Evolutionary conservation across 2,329 filamentous ascomycete genomes (phyloP).

Genomic region (Emergomyces africanus): DNA sequence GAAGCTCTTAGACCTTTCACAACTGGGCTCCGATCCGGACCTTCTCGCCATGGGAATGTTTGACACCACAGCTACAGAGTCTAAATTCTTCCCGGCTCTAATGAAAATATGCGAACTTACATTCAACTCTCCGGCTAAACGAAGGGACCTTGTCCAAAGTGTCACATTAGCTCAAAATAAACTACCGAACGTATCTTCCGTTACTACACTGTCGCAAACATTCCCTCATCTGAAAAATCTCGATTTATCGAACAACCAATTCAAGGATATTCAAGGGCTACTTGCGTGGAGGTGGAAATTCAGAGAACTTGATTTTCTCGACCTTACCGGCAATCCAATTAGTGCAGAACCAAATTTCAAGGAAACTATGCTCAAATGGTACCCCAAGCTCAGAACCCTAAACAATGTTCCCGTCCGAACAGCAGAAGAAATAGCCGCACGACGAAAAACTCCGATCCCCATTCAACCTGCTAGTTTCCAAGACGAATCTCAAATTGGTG

Average conservation of each 20-base stretch:
- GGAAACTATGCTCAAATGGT: constrained; percentile 64
- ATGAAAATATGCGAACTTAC: constrained; percentile 74
- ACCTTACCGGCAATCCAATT: constrained; percentile 66
- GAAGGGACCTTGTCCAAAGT: constrained; percentile 65
- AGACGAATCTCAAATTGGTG: constrained; percentile 61
- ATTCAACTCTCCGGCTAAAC: constrained; percentile 59
- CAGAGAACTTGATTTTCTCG: constrained; percentile 63
- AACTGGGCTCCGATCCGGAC: constrained; percentile 57
- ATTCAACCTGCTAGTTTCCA: constrained; percentile 56
- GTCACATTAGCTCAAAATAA: constrained; percentile 73
- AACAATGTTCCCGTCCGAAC: constrained; percentile 65
- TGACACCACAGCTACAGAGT: constrained; percentile 53
- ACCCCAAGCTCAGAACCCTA: constrained; percentile 63
- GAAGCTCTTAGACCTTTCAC: constrained; percentile 76
- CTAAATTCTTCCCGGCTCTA: constrained; percentile 84
- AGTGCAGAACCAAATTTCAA: constrained; percentile 49
- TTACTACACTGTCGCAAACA: constrained; percentile 62
- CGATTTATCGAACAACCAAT: constrained; percentile 73
- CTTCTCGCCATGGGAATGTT: constrained; percentile 67
- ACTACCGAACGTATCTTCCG: constrained; percentile 56
- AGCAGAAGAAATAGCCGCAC: constrained; percentile 50
- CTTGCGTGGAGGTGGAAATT: constrained; percentile 71
- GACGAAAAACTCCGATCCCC: constrained; percentile 46
- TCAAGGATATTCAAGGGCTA: constrained; percentile 55
- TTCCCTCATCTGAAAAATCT: constrained; percentile 81